Conservation (phyloP, 1,284 basidiomycete species). For the Ceratobasidium sp. region DNA sequence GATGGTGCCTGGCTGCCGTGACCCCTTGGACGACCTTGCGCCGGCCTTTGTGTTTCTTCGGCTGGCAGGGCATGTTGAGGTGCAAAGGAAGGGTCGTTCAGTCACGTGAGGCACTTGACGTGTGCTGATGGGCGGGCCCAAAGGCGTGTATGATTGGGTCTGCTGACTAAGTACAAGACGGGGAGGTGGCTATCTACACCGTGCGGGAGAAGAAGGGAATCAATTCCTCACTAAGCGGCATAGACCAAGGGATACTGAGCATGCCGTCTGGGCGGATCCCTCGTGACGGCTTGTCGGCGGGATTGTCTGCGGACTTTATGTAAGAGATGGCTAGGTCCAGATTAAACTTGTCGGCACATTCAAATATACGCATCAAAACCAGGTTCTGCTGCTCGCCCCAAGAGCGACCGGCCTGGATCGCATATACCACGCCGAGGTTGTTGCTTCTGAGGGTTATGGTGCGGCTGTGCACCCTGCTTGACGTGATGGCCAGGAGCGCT, state of each 20-base stretch:
- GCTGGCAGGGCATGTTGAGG: too few species aligned
- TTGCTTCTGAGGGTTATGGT: conserved; percentile 55
- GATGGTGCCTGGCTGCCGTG: too few species aligned
- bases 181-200: too few species aligned
- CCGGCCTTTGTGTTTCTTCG: too few species aligned
- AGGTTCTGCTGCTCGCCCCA: conserved; percentile 53
- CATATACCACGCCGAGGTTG: conserved; percentile 56
- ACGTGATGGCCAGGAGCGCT: conserved; percentile 44
- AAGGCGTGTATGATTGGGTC: too few species aligned
- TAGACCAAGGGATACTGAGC: background rate
- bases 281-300: conserved; percentile 49
- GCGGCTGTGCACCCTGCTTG: conserved; percentile 15
- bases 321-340: conserved; percentile 51
- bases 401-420: conserved; percentile 53
- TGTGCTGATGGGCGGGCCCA: too few species aligned
- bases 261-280: conserved; percentile 31
- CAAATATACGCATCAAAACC: conserved; percentile 53
- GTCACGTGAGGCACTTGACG: too few species aligned
- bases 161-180: too few species aligned
- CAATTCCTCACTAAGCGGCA: too few species aligned
- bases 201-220: too few species aligned
- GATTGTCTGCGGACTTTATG: conserved; percentile 46
- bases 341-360: conserved; percentile 49
- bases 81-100: too few species aligned
- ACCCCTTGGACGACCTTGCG: too few species aligned